phyloP scores from a whole-genome alignment of 208 protist genomes.

The Wallacemonas sp. region DNA sequence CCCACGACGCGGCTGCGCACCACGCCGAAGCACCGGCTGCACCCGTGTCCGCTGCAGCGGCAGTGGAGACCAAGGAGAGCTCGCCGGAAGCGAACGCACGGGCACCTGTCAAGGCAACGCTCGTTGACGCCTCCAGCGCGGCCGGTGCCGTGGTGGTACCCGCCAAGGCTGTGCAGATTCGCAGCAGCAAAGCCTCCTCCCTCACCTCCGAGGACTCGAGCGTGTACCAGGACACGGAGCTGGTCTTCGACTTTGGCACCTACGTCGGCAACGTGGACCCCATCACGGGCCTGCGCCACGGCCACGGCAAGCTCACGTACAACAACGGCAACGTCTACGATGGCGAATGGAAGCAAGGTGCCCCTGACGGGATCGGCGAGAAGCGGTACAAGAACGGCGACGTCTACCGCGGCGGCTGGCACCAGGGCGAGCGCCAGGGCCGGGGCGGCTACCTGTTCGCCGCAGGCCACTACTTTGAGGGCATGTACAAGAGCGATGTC shows the following conservation, averaged over 20 bases:
- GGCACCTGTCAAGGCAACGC: constrained; percentile 5
- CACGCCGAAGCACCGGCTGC: too few relatives aligned
- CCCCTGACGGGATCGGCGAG: constrained; percentile 66
- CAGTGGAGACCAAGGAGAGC: neutral
- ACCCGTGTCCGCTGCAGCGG: neutral
- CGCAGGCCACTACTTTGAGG: constrained; percentile 73
- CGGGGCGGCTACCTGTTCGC: constrained; percentile 60
- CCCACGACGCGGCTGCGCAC: neutral
- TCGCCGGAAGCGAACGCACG: neutral
- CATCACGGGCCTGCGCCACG: constrained; percentile 49
- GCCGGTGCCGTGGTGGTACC: constrained; percentile 12
- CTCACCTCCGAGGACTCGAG: constrained; percentile 23
- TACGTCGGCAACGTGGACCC: constrained; percentile 65
- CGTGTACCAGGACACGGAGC: constrained; percentile 26
- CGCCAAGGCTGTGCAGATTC: constrained; percentile 11
- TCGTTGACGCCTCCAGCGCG: neutral
- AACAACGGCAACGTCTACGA: constrained; percentile 78
- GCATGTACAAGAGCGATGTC: constrained; percentile 64
- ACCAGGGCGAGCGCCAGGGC: constrained; percentile 54
- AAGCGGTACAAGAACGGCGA: constrained; percentile 76
- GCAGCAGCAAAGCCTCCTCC: constrained; percentile 22
- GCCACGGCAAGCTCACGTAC: constrained; percentile 68
- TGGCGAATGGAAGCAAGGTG: constrained; percentile 68
- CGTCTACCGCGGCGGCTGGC: constrained; percentile 78
- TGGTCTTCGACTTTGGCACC: constrained; percentile 61